Evolutionary conservation across 2,329 filamentous ascomycete species (phyloP).

Genomic region (Fusarium sp.): DNA sequence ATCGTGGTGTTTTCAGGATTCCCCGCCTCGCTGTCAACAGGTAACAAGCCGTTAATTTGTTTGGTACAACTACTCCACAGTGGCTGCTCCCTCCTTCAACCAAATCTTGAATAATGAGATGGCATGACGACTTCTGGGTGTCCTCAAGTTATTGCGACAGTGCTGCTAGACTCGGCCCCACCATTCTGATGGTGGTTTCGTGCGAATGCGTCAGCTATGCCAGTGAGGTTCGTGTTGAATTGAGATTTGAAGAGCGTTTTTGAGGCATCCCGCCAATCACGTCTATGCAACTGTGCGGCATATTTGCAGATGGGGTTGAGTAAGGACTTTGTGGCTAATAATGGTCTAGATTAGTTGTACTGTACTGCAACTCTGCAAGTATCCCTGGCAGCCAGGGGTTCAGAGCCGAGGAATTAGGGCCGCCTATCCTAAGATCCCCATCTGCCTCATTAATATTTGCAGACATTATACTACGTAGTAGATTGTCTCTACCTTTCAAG

Average conservation of each 20-base stretch:
- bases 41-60: constrained; percentile 31
- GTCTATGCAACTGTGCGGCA: constrained; percentile 38
- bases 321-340: constrained; percentile 22
- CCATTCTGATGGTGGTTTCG: constrained; percentile 40
- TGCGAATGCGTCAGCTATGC: constrained; percentile 21
- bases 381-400: constrained; percentile 42
- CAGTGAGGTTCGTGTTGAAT: constrained; percentile 33
- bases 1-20: constrained; percentile 31
- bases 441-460: constrained; percentile 26
- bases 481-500: background rate
- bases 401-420: constrained; percentile 46
- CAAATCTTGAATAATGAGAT: constrained; percentile 29
- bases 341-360: constrained; percentile 41
- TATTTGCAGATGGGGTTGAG: constrained; percentile 39
- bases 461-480: background rate
- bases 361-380: constrained; percentile 30
- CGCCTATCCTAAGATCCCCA: constrained; percentile 41
- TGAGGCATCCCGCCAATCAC: constrained; percentile 42
- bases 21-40: constrained; percentile 41
- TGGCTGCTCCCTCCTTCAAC: constrained; percentile 22
- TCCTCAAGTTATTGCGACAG: background rate
- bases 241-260: constrained; percentile 31
- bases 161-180: constrained; percentile 31
- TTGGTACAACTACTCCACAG: constrained; percentile 36
- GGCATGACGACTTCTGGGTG: constrained; percentile 28